Conservation (phyloP, 495 filamentous ascomycete genomes). For the Rusavskia elegans region DNA sequence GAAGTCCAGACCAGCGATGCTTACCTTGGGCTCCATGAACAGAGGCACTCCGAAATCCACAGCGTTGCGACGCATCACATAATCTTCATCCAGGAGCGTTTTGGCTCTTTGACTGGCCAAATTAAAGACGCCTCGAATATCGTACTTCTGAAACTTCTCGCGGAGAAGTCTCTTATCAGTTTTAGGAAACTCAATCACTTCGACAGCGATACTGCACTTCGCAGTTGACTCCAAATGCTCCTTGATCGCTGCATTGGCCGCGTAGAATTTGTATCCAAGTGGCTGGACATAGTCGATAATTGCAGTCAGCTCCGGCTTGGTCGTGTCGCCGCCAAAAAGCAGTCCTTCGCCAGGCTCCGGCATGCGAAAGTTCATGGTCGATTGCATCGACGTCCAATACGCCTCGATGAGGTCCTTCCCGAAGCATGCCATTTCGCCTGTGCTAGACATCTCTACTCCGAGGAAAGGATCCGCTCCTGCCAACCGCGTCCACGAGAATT, state of each 20-base stretch:
- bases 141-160: constrained; percentile 93
- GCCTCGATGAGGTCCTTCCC: constrained; percentile 90
- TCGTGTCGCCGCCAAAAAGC: constrained; percentile 75
- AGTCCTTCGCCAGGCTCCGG: constrained; percentile 88
- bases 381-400: constrained; percentile 92
- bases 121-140: constrained; percentile 94
- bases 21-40: constrained; percentile 98
- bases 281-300: constrained; percentile 76
- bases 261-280: constrained; percentile 86
- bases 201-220: constrained; percentile 47
- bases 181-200: constrained; percentile 95
- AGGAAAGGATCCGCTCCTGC: constrained; percentile 95
- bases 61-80: constrained; percentile 95
- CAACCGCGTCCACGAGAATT: constrained; percentile 98
- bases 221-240: constrained; percentile 54
- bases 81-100: constrained; percentile 81
- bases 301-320: constrained; percentile 44
- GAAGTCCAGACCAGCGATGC: constrained; percentile 14
- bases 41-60: constrained; percentile 96
- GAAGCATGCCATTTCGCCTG: constrained; percentile 97
- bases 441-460: constrained; percentile 93
- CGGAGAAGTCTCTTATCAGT: constrained; percentile 87
- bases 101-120: constrained; percentile 70
- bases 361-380: constrained; percentile 97
- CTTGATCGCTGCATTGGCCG: constrained; percentile 68